A percentile compares a stretch with the other conserved stretches of the same genome.
phyloP scores from a whole-genome alignment of 768 basidiomycete species.

The Tulasnella sp. region DNA sequence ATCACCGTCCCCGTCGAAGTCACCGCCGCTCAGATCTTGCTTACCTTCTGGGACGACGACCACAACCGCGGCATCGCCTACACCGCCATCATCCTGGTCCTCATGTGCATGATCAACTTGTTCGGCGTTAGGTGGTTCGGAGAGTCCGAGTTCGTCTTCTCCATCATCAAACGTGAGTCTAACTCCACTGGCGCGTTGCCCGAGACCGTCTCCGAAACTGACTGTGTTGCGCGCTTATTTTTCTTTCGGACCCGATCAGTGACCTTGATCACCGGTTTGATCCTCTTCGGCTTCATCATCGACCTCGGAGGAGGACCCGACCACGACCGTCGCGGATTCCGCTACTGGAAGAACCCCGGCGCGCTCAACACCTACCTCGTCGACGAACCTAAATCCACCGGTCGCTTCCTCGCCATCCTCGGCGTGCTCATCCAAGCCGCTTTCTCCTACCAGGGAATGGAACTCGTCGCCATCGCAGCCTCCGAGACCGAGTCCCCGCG shows the following conservation, averaged over 20 bases:
- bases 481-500: conserved; percentile 70
- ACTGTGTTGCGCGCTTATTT: conserved; percentile 15
- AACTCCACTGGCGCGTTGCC: neutral
- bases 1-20: conserved; percentile 29
- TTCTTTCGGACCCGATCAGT: conserved; percentile 25
- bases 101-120: conserved; percentile 52
- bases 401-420: conserved; percentile 33
- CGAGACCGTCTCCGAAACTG: too few relatives aligned
- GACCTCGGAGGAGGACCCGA: conserved; percentile 47
- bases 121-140: conserved; percentile 66
- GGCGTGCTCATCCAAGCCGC: conserved; percentile 41
- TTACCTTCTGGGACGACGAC: conserved; percentile 19
- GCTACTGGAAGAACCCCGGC: conserved; percentile 25
- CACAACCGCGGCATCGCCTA: conserved; percentile 26
- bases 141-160: conserved; percentile 60
- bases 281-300: conserved; percentile 36
- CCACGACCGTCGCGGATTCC: conserved; percentile 40
- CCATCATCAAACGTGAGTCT: conserved; percentile 48
- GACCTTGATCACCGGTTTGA: conserved; percentile 25
- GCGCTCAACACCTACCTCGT: conserved; percentile 16
- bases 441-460: conserved; percentile 72
- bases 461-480: conserved; percentile 56
- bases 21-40: conserved; percentile 24
- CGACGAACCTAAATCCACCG: conserved; percentile 15
- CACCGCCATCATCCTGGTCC: conserved; percentile 44